A percentile compares a stretch with the other conserved stretches of the same genome.
Evolutionary conservation across 805 yeast genomes (phyloP).

Genomic region (Cyberlindnera maritima): DNA sequence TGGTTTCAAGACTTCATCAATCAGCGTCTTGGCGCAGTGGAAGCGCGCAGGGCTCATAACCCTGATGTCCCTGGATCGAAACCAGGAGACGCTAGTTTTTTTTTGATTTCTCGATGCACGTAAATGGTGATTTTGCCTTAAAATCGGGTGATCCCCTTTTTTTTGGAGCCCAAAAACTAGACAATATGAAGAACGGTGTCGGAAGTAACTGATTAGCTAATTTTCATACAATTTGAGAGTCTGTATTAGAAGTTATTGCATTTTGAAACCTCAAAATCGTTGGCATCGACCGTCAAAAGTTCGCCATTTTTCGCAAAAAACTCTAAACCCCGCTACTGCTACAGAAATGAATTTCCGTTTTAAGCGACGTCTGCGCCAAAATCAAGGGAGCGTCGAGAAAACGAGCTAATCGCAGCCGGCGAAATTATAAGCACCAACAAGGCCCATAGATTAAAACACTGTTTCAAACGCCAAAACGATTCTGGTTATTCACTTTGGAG

Average conservation of each 20-base stretch:
- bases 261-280: too few species aligned
- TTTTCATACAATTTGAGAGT: too few species aligned
- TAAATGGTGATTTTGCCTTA: too few species aligned
- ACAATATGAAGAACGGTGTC: too few species aligned
- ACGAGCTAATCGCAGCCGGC: slow-evolving; percentile 17
- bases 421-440: slow-evolving; percentile 14
- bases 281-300: too few species aligned
- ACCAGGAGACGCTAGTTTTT: slow-evolving; percentile 83
- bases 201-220: too few species aligned
- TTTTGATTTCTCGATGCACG: slow-evolving; percentile 23
- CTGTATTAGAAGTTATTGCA: background rate
- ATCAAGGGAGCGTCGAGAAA: slow-evolving; percentile 11
- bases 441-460: background rate
- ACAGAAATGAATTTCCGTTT: background rate
- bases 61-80: slow-evolving; percentile 98
- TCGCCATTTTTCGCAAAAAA: background rate
- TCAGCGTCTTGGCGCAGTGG: slow-evolving; percentile 97
- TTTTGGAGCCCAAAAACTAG: background rate
- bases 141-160: too few species aligned
- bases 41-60: slow-evolving; percentile 99
- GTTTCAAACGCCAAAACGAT: background rate
- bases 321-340: background rate
- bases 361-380: slow-evolving; percentile 3
- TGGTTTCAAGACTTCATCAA: background rate
- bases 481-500: background rate